Percentiles rank a stretch among this genome's conserved stretches.
These are phyloP conservation scores for Fusarium globosum DNA, from an alignment of 2,329 filamentous ascomycete genomes.

Conservation along the genomic window DNA sequence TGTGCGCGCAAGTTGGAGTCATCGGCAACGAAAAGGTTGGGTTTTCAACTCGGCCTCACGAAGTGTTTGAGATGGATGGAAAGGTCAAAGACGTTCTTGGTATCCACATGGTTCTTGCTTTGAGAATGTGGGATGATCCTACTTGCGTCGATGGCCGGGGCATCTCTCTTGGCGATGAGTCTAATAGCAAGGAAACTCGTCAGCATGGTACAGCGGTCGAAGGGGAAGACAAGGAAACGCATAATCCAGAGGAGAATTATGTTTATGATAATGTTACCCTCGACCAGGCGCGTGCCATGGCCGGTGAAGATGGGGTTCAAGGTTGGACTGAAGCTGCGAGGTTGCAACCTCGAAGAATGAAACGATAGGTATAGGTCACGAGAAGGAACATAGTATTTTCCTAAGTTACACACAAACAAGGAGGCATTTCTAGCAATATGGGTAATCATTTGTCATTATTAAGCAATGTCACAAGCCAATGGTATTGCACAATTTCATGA, in stretches of 20 bases:
- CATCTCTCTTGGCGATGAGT: not conserved
- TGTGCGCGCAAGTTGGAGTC: not conserved
- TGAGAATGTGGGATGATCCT: not conserved
- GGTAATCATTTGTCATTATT: not conserved
- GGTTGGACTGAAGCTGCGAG: not conserved
- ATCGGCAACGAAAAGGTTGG: not conserved
- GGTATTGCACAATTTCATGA: not conserved
- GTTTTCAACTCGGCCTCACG: not conserved
- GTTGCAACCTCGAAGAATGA: not conserved
- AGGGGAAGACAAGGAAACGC: not conserved
- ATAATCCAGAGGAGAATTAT: not conserved
- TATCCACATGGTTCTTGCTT: constrained; percentile 3
- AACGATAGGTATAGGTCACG: not conserved
- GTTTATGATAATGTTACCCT: not conserved
- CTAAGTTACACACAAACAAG: not conserved
- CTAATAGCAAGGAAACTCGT: not conserved
- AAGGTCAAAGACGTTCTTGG: not conserved
- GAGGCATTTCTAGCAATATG: not conserved
- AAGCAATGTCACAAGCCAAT: not conserved
- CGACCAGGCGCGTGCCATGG: not conserved
- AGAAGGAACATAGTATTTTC: not conserved
- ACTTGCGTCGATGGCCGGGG: not conserved
- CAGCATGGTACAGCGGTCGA: no score
- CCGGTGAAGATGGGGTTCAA: not conserved
- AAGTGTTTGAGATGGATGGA: not conserved